Evolutionary conservation across 1,284 basidiomycete species (phyloP), one percentile per base, ranked within the genome.

Genomic region (Phellopilus nigrolimitatus): DNA sequence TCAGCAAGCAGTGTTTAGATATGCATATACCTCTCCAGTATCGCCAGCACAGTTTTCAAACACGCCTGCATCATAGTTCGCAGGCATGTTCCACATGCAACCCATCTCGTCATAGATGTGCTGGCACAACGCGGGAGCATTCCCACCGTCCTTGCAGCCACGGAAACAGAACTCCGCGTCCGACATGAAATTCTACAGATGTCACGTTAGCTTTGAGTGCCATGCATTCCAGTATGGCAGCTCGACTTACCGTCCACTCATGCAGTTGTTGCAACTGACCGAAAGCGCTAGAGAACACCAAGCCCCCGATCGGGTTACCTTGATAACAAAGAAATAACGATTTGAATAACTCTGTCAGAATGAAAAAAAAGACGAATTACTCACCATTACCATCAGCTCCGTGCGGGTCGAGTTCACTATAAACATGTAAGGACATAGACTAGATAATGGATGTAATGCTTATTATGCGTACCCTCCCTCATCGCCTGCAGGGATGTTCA

Each of bases 271-370:
- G 58, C n/a, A 78, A 59, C 43, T 70, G 62, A 28, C 84, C 80
- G 66, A 87, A 86, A 13, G 82, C 83, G 58, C 63, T 78, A 28
- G 85, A 84, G 65, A 88, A 88, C 19, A 88, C 82, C 25, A 88
- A 69, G 5, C 80, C 80, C 41, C 83, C 86, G 48, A 82, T 75
- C 12, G 79, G 82, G 64, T 85, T 85, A 22, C 78, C 80, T 74
- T 34, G 28, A 4, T 28, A 28, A 12, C 21, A 7, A 9, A 46
- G 24, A 19, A 13, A 8, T 41, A 48, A 3, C 12, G 13, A 19
- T 27, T 34, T 24, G 24, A 17, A 17, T 9, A 33, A 27, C 30
- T 17, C 12, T n/a, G n/a, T n/a, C n/a, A n/a, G n/a, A n/a, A n/a
- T n/a, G n/a, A n/a, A n/a, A n/a, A n/a, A n/a, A n/a, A 37, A n/a